Evolutionary conservation across 768 basidiomycete species (phyloP).

Genomic region (Infundibulicybe gibba): DNA sequence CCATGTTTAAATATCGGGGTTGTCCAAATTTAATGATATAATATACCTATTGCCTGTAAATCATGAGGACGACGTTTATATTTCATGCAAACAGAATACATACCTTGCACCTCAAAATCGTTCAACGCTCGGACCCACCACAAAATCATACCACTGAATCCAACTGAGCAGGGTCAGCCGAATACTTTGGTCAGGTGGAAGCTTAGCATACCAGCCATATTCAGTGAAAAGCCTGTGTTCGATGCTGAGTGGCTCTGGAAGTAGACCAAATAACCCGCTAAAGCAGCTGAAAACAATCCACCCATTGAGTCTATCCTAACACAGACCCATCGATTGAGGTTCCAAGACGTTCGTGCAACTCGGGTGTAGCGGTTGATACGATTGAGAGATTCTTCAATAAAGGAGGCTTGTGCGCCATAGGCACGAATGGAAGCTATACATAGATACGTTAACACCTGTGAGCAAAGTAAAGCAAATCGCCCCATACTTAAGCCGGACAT

Average conservation of each 20-base stretch:
- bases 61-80: background rate
- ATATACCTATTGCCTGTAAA: slow-evolving; percentile 37
- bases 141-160: slow-evolving; percentile 54
- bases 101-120: slow-evolving; percentile 40
- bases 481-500: slow-evolving; percentile 52
- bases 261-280: slow-evolving; percentile 56
- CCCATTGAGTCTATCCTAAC: slow-evolving; percentile 59
- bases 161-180: slow-evolving; percentile 25
- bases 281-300: slow-evolving; percentile 45
- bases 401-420: slow-evolving; percentile 53
- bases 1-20: background rate
- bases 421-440: slow-evolving; percentile 57
- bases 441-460: background rate
- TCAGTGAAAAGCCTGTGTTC: slow-evolving; percentile 50
- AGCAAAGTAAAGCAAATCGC: background rate
- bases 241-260: slow-evolving; percentile 33
- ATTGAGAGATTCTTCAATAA: slow-evolving; percentile 38
- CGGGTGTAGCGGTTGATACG: slow-evolving; percentile 54
- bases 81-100: slow-evolving; percentile 11
- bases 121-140: slow-evolving; percentile 42
- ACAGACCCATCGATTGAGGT: slow-evolving; percentile 42
- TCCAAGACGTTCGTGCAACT: slow-evolving; percentile 44
- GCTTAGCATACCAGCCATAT: slow-evolving; percentile 41
- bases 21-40: background rate
- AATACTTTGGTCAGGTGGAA: slow-evolving; percentile 28